phyloP scores from a whole-genome alignment of 2,329 filamentous ascomycete genomes.

The Hymenoscyphus linearis region DNA sequence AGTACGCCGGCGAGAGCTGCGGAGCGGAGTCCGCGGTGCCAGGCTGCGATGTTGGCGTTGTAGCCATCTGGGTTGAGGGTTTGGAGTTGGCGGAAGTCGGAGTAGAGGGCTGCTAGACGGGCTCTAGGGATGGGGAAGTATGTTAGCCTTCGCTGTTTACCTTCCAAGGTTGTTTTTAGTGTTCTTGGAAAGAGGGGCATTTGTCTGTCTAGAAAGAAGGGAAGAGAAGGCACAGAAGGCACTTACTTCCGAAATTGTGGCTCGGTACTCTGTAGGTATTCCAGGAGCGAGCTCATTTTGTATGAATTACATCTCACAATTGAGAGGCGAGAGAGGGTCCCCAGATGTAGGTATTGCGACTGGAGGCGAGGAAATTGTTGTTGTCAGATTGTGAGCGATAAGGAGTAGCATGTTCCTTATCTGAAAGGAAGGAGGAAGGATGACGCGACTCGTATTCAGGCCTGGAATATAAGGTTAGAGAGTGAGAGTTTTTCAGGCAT shows the following conservation, averaged over 20 bases:
- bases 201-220: too few relatives aligned
- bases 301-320: conserved; percentile 10
- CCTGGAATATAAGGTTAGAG: neutral
- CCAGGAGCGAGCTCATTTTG: conserved; percentile 62
- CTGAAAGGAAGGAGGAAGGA: neutral
- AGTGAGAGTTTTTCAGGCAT: neutral
- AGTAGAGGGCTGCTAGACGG: conserved; percentile 80
- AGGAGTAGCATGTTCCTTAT: conserved; percentile 3
- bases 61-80: conserved; percentile 82
- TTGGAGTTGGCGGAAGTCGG: conserved; percentile 72
- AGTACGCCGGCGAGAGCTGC: conserved; percentile 56
- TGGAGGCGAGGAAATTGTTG: neutral
- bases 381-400: neutral
- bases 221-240: neutral
- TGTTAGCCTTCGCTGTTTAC: neutral
- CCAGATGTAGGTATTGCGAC: neutral
- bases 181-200: too few relatives aligned
- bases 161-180: neutral
- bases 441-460: neutral
- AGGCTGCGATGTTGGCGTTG: conserved; percentile 71
- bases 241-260: conserved; percentile 54
- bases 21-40: conserved; percentile 68
- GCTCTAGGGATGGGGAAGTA: conserved; percentile 48
- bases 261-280: conserved; percentile 58
- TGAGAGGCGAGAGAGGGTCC: neutral